A percentile compares a stretch with the other conserved stretches of the same genome.
phyloP scores from a whole-genome alignment of 768 basidiomycete species.

The Plicaturopsis crispa region DNA sequence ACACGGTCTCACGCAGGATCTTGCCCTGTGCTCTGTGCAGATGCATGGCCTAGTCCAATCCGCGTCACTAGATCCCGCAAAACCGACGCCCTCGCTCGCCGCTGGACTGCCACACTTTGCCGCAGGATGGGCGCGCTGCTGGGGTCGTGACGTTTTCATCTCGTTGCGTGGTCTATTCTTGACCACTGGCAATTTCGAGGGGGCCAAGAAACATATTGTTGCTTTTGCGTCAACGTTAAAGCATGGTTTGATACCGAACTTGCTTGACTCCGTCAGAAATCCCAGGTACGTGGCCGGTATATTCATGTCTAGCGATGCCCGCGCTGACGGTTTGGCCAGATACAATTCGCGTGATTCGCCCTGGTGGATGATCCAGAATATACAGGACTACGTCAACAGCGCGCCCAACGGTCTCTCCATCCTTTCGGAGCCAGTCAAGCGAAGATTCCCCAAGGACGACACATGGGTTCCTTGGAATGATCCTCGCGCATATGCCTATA shows the following conservation, averaged over 20 bases:
- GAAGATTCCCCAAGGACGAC: constrained; percentile 94
- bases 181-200: constrained; percentile 83
- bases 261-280: constrained; percentile 81
- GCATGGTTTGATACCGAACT: constrained; percentile 93
- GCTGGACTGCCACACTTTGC: constrained; percentile 95
- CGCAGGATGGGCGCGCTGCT: constrained; percentile 90
- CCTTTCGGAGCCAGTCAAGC: constrained; percentile 73
- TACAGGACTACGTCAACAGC: constrained; percentile 84
- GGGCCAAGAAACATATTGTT: constrained; percentile 83
- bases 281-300: constrained; percentile 51
- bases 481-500: constrained; percentile 70
- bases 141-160: constrained; percentile 95
- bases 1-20: constrained; percentile 82
- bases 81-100: constrained; percentile 73
- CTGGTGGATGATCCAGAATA: constrained; percentile 99
- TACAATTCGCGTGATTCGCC: constrained; percentile 98
- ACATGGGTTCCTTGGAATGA: constrained; percentile 93
- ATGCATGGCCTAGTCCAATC: constrained; percentile 90
- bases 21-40: constrained; percentile 79
- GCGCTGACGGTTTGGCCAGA: constrained; percentile 23
- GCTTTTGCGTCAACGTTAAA: constrained; percentile 91
- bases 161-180: constrained; percentile 90
- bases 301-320: background rate
- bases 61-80: constrained; percentile 76
- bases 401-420: constrained; percentile 82